Base-by-base conservation (phyloP, 139 green algal species). In the Chlamydomonas eustigma region DNA sequence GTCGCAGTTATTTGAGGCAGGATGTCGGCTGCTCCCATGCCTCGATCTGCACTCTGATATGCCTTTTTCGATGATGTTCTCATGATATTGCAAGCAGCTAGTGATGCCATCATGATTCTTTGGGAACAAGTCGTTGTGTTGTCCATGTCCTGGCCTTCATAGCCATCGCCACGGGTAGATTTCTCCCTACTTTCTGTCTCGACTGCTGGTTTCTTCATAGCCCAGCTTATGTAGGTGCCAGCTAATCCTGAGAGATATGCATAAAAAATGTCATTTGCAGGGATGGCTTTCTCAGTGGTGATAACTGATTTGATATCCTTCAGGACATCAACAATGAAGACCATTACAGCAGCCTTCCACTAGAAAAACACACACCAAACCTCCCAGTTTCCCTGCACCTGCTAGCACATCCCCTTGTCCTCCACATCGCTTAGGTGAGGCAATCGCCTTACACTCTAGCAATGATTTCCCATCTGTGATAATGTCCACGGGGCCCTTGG, bases 351-450 rank as follows among this genome's bases (percentile, higher is more conserved):
- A n/a, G 32, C 4, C 76, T 0, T n/a, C n/a, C n/a, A n/a, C n/a
- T n/a, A n/a, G n/a, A n/a, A n/a, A n/a, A n/a, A n/a, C n/a, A n/a
- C n/a, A n/a, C n/a, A n/a, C n/a, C n/a, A n/a, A n/a, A n/a, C n/a
- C n/a, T n/a, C n/a, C n/a, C n/a, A n/a, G n/a, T n/a, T n/a, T n/a
- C n/a, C n/a, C n/a, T n/a, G n/a, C 70, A 87, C 86, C 86, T 73
- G 86, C 77, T 51, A 91, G 33, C 22, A 94, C 78, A 67, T 94
- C 89, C 1, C 89, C 89, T 50, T 92, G 87, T 0, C 89, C 89
- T 0, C 89, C 89, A 39, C 76, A 89, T 28, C 89, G 86, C 64
- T 84, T 80, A 22, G 75, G 80, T 24, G 82, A 77, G 0, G 80
- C 81, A 24, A 39, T 63, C 4, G 64, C 51, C 1, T 65, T 58